Base-by-base conservation (phyloP, 768 basidiomycete species). In the Kwoniella heveanensis region DNA sequence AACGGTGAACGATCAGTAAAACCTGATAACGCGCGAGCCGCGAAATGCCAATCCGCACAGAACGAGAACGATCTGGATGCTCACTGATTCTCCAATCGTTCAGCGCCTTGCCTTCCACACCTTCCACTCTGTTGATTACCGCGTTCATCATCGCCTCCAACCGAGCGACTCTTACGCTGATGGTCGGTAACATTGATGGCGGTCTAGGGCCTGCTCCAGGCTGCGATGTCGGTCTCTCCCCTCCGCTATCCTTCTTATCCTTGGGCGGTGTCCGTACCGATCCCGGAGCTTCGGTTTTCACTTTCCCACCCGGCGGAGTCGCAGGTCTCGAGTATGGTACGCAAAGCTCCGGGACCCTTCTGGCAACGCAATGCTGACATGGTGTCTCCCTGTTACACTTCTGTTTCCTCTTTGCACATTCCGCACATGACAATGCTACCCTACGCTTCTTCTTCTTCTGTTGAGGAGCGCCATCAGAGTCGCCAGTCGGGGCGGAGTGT, bases 381-480 rank as follows among this genome's bases (percentile, higher is more conserved):
- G 79, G 79, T 30, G 74, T 73, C 52, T 80, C 73, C 26, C 79
- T 64, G 58, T 80, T 77, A 56, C 79, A 80, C 66, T 78, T 69
- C 32, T 72, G 72, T 54, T 73, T 74, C 53, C 69, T 64, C 51
- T 79, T 79, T 36, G 79, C 75, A 54, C 77, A 80, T 54, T 79
- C 75, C 1, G 75, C 76, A 61, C 78, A 79, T 21, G 66, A 66
- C 26, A 78, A 60, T 15, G 78, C 78, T 10, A 77, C 64, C 32
- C 78, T 47, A n/a, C 76, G 51, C 58, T 79, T 79, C 66, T 79
- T 79, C 63, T 75, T 71, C 65, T 77, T 79, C 44, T 60, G 53
- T 10, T 51, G 22, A 8, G 51, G 29, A n/a, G 52, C 52, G 13
- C 26, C 39, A 39, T 64, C 69, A 8, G 54, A 25, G 13, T 61